These are phyloP conservation scores for Myochromella boudieri DNA, from an alignment of 768 basidiomycete genomes.

Conservation along the genomic window DNA sequence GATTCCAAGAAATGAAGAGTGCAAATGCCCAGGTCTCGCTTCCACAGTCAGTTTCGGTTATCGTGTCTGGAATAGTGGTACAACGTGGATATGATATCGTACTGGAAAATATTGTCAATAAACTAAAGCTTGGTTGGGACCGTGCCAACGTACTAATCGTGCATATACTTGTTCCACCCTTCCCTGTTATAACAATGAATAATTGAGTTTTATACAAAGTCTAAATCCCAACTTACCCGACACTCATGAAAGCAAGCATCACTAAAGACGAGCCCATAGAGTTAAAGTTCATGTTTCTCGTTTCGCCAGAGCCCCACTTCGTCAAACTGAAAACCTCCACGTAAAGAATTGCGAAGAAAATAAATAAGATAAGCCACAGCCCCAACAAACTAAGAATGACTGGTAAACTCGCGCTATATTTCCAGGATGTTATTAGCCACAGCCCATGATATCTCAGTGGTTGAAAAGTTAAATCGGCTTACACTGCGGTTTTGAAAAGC, in stretches of 20 bases:
- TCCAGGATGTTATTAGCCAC: too few relatives aligned
- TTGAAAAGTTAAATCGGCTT: too few relatives aligned
- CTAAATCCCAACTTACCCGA: conserved; percentile 59
- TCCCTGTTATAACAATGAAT: conserved; percentile 50
- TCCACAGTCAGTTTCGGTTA: conserved; percentile 82
- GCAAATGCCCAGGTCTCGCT: conserved; percentile 79
- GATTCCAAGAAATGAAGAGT: conserved; percentile 93
- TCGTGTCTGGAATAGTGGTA: conserved; percentile 47
- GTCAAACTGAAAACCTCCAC: conserved; percentile 92
- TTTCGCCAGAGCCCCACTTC: conserved; percentile 76
- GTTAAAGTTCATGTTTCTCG: conserved; percentile 72
- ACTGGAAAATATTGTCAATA: conserved; percentile 38
- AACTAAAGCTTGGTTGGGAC: conserved; percentile 5
- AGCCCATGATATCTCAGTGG: too few relatives aligned
- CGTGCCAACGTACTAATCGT: conserved; percentile 84
- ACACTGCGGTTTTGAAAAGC: conserved; percentile 96
- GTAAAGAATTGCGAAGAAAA: conserved; percentile 88
- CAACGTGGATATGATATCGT: conserved; percentile 78
- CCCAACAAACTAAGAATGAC: conserved; percentile 82
- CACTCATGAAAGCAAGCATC: conserved; percentile 91
- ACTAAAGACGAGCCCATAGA: conserved; percentile 78
- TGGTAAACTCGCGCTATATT: conserved; percentile 77
- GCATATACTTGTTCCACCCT: conserved; percentile 98
- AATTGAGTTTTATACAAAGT: neutral
- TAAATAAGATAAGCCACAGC: conserved; percentile 87